A percentile compares a stretch with the other conserved stretches of the same genome.
Evolutionary conservation across 495 filamentous ascomycete species (phyloP).

Genomic region (Penicillium steckii): DNA sequence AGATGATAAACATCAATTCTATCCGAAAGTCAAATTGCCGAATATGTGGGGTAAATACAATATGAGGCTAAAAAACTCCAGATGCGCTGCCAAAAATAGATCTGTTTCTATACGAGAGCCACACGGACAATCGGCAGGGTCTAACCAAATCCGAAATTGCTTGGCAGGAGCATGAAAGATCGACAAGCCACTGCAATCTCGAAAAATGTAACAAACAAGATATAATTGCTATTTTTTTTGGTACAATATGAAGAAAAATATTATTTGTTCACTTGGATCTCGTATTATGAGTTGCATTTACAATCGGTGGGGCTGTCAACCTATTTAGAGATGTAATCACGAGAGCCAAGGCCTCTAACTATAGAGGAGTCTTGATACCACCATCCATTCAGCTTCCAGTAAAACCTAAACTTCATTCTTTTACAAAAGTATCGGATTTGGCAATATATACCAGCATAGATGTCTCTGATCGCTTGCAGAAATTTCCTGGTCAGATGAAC

Average conservation of each 20-base stretch:
- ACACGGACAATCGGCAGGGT: conserved; percentile 9
- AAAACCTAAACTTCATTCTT: background rate
- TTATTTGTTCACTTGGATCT: no score
- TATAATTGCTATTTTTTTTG: background rate
- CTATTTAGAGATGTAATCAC: background rate
- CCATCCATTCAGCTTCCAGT: background rate
- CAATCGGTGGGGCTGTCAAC: no score
- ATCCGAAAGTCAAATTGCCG: no score
- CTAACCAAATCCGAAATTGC: conserved; percentile 9
- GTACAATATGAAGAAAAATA: no score
- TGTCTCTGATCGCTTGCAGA: background rate
- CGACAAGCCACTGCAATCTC: background rate
- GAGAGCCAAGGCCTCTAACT: background rate
- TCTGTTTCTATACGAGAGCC: no score
- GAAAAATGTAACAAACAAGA: background rate
- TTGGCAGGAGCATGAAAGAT: conserved; percentile 6
- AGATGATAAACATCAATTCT: no score
- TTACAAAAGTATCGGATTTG: background rate
- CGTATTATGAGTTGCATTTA: no score
- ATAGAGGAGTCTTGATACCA: background rate
- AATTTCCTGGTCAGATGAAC: background rate
- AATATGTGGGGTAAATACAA: no score
- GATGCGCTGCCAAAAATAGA: no score
- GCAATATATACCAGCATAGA: background rate
- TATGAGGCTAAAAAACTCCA: no score